Evolutionary conservation across 108 stramenopile genomes (phyloP).

Genomic region (Stephanodiscus triporus): DNA sequence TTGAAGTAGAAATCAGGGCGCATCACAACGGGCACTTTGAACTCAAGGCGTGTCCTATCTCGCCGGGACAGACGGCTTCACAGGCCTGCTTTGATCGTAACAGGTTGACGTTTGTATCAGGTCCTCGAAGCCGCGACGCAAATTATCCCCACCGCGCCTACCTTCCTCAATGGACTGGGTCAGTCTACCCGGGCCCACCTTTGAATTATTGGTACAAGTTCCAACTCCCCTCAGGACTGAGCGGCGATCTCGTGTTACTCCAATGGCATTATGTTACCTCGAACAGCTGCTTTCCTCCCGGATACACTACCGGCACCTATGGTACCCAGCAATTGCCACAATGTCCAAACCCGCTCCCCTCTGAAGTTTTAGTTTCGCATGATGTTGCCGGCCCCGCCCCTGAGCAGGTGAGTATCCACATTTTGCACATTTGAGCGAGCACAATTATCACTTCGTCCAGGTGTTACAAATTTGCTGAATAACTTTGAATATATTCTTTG

Average conservation of each 20-base stretch:
- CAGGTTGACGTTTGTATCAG: conserved; percentile 13
- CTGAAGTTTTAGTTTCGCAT: no score
- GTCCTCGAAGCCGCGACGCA: not conserved
- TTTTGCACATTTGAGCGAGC: not conserved
- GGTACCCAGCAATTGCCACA: no score
- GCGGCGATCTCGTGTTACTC: conserved; percentile 51
- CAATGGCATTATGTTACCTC: conserved; percentile 62
- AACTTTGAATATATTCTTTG: not conserved
- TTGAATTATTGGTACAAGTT: conserved; percentile 36
- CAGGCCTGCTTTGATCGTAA: conserved; percentile 53
- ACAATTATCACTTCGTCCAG: not conserved
- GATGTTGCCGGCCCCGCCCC: no score
- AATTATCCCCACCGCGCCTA: no score
- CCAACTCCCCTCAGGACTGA: conserved; percentile 42
- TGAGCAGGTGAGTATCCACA: not conserved
- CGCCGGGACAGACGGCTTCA: conserved; percentile 14
- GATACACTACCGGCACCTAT: no score
- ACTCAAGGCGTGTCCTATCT: conserved; percentile 47
- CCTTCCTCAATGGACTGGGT: no score
- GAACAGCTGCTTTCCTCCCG: conserved; percentile 11
- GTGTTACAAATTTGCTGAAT: not conserved
- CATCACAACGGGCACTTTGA: conserved; percentile 60
- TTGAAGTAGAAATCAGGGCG: conserved; percentile 42
- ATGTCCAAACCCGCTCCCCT: no score
- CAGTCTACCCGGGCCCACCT: no score